Evolutionary conservation across 257 asterid species (phyloP).

Genomic region (Solanum chiquidenum): DNA sequence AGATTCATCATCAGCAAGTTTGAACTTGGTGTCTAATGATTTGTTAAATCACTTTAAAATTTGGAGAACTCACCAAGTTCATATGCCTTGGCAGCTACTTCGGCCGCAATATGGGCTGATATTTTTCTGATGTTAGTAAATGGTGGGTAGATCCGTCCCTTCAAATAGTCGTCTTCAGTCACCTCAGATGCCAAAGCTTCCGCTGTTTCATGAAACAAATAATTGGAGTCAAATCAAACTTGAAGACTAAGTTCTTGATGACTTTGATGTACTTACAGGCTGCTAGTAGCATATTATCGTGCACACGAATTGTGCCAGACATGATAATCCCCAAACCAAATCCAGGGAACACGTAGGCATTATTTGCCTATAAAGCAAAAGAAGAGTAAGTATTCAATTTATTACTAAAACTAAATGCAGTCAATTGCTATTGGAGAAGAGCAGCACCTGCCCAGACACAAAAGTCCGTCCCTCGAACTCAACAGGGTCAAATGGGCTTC

Average conservation of each 20-base stretch:
- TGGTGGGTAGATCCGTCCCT: conserved; percentile 86
- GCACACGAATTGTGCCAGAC: conserved; percentile 89
- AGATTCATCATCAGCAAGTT: background rate
- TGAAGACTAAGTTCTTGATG: background rate
- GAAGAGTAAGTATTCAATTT: background rate
- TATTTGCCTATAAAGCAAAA: conserved; percentile 52
- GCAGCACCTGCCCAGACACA: conserved; percentile 77
- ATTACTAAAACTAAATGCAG: background rate
- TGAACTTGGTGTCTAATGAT: background rate
- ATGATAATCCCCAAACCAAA: conserved; percentile 87
- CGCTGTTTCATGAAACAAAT: conserved; percentile 32
- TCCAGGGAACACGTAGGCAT: conserved; percentile 96
- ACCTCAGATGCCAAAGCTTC: conserved; percentile 75
- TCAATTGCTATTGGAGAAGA: background rate
- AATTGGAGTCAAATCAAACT: background rate
- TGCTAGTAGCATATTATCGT: conserved; percentile 74
- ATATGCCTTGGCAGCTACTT: conserved; percentile 87
- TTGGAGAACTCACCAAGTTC: conserved; percentile 61
- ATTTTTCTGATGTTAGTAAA: conserved; percentile 69
- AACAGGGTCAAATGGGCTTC: conserved; percentile 84
- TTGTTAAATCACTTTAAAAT: background rate
- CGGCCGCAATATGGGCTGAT: conserved; percentile 84
- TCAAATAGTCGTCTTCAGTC: conserved; percentile 53
- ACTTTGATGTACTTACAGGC: conserved; percentile 55
- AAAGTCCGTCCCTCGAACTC: conserved; percentile 55